Evolutionary conservation across 1,284 basidiomycete genomes (phyloP), one percentile per base, ranked within the genome.

Genomic region (Neonothopanus nambi): DNA sequence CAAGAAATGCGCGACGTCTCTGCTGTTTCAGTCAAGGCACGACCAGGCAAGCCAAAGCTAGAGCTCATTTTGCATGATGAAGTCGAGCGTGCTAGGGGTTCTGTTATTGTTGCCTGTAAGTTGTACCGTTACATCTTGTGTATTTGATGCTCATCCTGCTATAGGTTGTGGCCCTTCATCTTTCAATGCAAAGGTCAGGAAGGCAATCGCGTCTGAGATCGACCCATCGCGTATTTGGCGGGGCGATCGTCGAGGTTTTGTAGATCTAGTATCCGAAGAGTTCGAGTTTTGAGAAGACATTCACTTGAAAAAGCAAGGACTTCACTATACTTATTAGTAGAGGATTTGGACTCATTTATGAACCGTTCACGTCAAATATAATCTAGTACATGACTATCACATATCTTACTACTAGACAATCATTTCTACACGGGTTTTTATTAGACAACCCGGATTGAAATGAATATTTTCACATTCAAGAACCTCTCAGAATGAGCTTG

Each of bases 141-240:
- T 21, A 21, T 17, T 20, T n/a, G 42, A 5, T 28, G 33, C 9
- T 8, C 12, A n/a, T 45, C 44, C 20, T 33, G 41, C 37, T 45
- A 5, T 56, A 87, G 85, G 84, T 55, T 93, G 91, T 62, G 91
- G 90, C 5, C 91, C 91, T 0, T 76, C 78, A 1, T 86, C 86
- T 17, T 74, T 93, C 53, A 86, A 88, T 62, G 84, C 82, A 3
- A 72, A 91, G 61, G 79, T 92, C 20, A 77, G 90, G 43, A 87
- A 89, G 65, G 72, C 81, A 41, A 79, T 91, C 21, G 79, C 86
- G 1, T 71, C 76, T 40, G 80, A 85, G 59, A 86, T 91, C 49
- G 74, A 81, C 61, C 82, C 84, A 5, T 62, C 60, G 20, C 76
- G 79, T 50, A 76, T 87, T 52, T 65, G 77, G 56, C 67, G 69